phyloP scores from a whole-genome alignment of 2,329 filamentous ascomycete genomes.

The Microdochium nivale region DNA sequence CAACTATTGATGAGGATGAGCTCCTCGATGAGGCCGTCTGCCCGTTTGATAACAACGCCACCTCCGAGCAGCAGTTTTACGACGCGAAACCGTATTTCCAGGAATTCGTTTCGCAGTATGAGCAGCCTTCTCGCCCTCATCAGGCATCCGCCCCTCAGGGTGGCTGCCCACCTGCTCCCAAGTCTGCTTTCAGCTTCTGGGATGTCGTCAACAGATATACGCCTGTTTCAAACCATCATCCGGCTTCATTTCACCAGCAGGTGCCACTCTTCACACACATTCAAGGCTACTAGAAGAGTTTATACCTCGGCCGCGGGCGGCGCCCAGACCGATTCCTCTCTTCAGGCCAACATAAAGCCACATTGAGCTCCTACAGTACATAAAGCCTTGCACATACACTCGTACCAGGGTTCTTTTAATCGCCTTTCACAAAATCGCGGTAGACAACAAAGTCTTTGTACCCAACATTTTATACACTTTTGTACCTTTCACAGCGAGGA shows the following conservation, averaged over 20 bases:
- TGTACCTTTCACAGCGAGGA: background rate
- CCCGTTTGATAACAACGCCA: constrained; percentile 21
- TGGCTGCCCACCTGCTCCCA: constrained; percentile 32
- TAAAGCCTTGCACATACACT: background rate
- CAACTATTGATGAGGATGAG: constrained; percentile 42
- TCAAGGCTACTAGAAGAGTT: constrained; percentile 38
- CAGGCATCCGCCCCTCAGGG: constrained; percentile 19
- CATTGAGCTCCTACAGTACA: background rate
- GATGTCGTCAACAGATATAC: constrained; percentile 43
- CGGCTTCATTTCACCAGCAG: constrained; percentile 43
- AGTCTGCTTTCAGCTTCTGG: constrained; percentile 38
- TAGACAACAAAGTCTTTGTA: background rate
- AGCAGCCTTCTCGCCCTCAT: constrained; percentile 14
- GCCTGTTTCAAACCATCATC: constrained; percentile 38
- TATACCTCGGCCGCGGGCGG: background rate
- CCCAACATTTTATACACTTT: background rate
- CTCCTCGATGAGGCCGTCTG: constrained; percentile 27
- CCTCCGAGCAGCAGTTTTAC: constrained; percentile 32
- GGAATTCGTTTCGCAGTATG: constrained; percentile 40
- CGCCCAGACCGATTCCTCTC: background rate
- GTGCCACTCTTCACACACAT: constrained; percentile 42
- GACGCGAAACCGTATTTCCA: constrained; percentile 34
- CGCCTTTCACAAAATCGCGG: background rate
- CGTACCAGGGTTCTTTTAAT: background rate
- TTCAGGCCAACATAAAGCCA: background rate